phyloP scores from a whole-genome alignment of 805 yeast species.

The Ogataea kodamae region DNA sequence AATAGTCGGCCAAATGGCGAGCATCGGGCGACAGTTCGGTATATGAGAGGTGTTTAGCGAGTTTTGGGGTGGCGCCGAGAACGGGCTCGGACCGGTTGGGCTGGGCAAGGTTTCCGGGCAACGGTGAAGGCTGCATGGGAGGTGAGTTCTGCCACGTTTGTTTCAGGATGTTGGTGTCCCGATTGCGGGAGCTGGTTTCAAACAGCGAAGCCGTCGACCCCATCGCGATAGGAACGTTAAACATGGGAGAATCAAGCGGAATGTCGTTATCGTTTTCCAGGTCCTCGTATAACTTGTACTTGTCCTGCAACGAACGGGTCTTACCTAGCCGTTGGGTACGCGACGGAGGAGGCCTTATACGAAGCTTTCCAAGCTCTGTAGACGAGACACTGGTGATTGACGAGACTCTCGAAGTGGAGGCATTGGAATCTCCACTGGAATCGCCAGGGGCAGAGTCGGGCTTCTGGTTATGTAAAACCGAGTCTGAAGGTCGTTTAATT shows the following conservation, averaged over 20 bases:
- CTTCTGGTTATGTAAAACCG: conserved; percentile 10
- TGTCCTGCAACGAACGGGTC: conserved; percentile 25
- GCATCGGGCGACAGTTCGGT: conserved; percentile 34
- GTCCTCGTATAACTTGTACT: conserved; percentile 31
- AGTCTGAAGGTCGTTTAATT: conserved; percentile 30
- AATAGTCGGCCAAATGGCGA: conserved; percentile 39
- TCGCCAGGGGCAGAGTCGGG: conserved; percentile 4
- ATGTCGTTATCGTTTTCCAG: conserved; percentile 36
- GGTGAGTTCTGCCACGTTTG: conserved; percentile 26
- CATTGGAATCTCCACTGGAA: conserved; percentile 11
- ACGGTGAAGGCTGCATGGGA: conserved; percentile 45
- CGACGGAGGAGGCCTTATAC: conserved; percentile 7
- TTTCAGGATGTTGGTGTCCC: conserved; percentile 23
- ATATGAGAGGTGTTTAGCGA: conserved; percentile 30
- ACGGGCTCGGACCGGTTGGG: conserved; percentile 6
- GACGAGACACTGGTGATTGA: conserved; percentile 26
- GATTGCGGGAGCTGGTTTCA: conserved; percentile 14
- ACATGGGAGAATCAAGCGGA: conserved; percentile 39
- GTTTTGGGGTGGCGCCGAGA: conserved; percentile 18
- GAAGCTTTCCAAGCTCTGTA: conserved; percentile 15
- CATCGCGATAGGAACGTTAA: conserved; percentile 52
- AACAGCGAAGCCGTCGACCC: conserved; percentile 32
- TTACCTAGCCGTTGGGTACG: conserved; percentile 7
- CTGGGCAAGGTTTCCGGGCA: conserved; percentile 38
- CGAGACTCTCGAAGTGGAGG: conserved; percentile 22